These are phyloP conservation scores for Scheffersomyces illinoinensis DNA, from an alignment of 1,139 yeast genomes.

Conservation along the genomic window DNA sequence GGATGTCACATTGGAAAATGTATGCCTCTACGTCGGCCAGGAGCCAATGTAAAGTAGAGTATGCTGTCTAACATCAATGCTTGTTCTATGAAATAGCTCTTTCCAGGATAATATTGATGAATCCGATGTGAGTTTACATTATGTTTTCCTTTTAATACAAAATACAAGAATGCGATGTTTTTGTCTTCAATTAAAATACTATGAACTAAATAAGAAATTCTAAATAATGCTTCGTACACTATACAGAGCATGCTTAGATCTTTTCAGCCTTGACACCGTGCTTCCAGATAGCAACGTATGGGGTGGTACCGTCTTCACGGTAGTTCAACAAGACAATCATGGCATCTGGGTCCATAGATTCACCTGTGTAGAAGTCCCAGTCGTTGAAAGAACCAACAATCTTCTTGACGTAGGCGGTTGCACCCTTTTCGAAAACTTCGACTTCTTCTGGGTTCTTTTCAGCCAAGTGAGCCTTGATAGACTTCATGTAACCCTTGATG, in stretches of 20 bases:
- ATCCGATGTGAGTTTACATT: not conserved
- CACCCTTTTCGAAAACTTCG: slow-evolving; percentile 93
- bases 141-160: slow-evolving; percentile 1
- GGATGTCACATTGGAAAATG: slow-evolving; percentile 70
- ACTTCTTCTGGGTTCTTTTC: slow-evolving; percentile 87
- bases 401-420: slow-evolving; percentile 93
- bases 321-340: slow-evolving; percentile 97
- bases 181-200: not conserved
- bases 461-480: slow-evolving; percentile 82
- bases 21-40: slow-evolving; percentile 40
- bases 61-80: not conserved
- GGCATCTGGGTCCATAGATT: slow-evolving; percentile 99
- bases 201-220: not conserved
- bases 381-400: slow-evolving; percentile 92
- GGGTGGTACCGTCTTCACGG: slow-evolving; percentile 99
- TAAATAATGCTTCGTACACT: not conserved
- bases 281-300: slow-evolving; percentile 97
- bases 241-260: slow-evolving; percentile 55
- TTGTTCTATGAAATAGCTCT: not conserved
- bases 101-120: not conserved
- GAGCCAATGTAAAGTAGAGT: not conserved
- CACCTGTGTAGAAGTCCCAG: slow-evolving; percentile 99
- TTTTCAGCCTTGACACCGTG: slow-evolving; percentile 91
- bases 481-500: slow-evolving; percentile 99
- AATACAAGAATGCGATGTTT: not conserved